Conservation (phyloP, 2,329 filamentous ascomycete genomes). For the Neonectria faginata region DNA sequence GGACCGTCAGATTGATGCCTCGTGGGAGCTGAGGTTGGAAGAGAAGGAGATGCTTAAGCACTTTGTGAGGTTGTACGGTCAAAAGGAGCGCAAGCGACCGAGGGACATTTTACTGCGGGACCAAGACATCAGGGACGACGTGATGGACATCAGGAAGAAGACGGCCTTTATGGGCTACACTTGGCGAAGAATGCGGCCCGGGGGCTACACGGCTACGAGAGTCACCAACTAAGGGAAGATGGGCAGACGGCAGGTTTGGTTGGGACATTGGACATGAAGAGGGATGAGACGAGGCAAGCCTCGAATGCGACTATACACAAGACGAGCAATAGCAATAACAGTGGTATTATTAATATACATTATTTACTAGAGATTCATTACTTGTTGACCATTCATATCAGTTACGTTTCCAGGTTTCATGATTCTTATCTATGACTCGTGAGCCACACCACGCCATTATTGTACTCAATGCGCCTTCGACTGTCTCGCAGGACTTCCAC, state of each 20-base stretch:
- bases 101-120: constrained; percentile 90
- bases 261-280: not conserved
- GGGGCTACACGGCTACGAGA: constrained; percentile 44
- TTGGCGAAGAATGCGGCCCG: constrained; percentile 69
- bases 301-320: not conserved
- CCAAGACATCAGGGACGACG: constrained; percentile 70
- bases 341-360: constrained; percentile 44
- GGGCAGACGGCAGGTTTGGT: not conserved
- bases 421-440: constrained; percentile 37
- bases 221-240: constrained; percentile 10
- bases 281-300: not conserved
- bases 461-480: constrained; percentile 36
- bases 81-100: constrained; percentile 79
- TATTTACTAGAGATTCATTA: constrained; percentile 37
- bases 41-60: constrained; percentile 60
- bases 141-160: constrained; percentile 83
- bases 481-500: constrained; percentile 26
- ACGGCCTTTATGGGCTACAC: constrained; percentile 92
- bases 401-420: constrained; percentile 32
- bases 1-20: constrained; percentile 60
- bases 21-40: constrained; percentile 48
- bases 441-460: constrained; percentile 16
- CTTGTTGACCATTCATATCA: constrained; percentile 24
- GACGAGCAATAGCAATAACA: not conserved
- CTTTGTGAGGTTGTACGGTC: constrained; percentile 65